A percentile compares a stretch with the other conserved stretches of the same genome.
Conservation (phyloP, 108 stramenopile genomes). For the Asterionellopsis glacialis region DNA sequence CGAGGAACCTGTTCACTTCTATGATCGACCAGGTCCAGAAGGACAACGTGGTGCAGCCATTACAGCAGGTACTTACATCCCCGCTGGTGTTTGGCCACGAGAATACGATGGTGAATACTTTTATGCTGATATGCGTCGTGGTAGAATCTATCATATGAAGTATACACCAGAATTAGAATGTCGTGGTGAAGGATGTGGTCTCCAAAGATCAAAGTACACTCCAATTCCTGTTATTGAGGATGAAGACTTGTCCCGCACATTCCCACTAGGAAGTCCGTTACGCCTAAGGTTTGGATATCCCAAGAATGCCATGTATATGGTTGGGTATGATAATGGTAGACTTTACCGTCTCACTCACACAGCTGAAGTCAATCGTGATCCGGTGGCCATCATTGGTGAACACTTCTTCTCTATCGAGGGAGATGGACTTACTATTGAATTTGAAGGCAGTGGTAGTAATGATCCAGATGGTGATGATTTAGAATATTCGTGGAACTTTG, state of each 20-base stretch:
- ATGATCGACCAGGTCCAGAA: constrained; percentile 12
- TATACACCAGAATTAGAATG: constrained; percentile 2
- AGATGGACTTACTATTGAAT: constrained; percentile 8
- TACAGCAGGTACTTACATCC: constrained; percentile 18
- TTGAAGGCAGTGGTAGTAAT: constrained; percentile 21
- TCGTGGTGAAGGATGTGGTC: constrained; percentile 5
- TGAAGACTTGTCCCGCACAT: not conserved
- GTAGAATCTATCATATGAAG: constrained; percentile 10
- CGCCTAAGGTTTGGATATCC: constrained; percentile 21
- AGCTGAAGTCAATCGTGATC: constrained; percentile 2
- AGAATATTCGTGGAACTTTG: constrained; percentile 26
- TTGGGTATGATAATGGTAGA: constrained; percentile 23
- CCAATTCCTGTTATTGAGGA: constrained; percentile 6
- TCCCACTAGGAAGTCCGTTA: constrained; percentile 9
- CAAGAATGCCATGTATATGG: constrained; percentile 5
- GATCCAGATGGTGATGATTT: constrained; percentile 32
- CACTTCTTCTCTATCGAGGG: not conserved
- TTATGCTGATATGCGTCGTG: constrained; percentile 15
- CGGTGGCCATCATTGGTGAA: constrained; percentile 2
- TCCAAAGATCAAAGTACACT: not conserved
- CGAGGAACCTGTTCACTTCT: constrained; percentile 19
- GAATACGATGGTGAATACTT: constrained; percentile 13
- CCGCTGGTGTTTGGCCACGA: constrained; percentile 21
- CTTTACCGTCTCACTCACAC: constrained; percentile 1
- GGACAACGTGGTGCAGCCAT: constrained; percentile 7